phyloP scores from a whole-genome alignment of 1,139 yeast species.

The Suhomyces yuchorum region DNA sequence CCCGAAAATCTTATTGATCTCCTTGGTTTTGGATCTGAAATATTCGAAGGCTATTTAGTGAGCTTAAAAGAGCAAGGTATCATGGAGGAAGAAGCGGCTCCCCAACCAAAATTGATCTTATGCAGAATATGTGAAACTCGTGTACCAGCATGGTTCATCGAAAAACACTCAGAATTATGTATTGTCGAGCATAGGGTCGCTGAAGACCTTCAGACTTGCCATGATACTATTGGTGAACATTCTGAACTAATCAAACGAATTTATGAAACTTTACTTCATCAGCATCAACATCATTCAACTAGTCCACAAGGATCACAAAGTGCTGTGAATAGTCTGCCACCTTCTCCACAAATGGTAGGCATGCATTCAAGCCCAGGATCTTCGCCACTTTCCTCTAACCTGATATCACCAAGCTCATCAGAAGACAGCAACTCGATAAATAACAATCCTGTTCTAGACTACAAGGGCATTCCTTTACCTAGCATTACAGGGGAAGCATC shows the following conservation, averaged over 20 bases:
- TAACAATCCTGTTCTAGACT: slow-evolving; percentile 39
- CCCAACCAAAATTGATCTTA: slow-evolving; percentile 74
- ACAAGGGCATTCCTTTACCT: slow-evolving; percentile 61
- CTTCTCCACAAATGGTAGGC: slow-evolving; percentile 3
- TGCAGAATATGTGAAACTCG: slow-evolving; percentile 91
- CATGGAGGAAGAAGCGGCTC: slow-evolving; percentile 64
- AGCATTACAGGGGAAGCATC: slow-evolving; percentile 21
- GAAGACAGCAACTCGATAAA: slow-evolving; percentile 13
- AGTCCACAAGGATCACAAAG: slow-evolving; percentile 3
- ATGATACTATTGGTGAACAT: slow-evolving; percentile 79
- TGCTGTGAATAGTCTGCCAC: background rate
- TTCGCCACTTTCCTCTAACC: slow-evolving; percentile 23
- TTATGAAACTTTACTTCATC: slow-evolving; percentile 38
- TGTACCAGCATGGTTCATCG: slow-evolving; percentile 97
- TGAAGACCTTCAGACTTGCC: slow-evolving; percentile 75
- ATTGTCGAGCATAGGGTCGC: slow-evolving; percentile 81
- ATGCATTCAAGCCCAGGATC: slow-evolving; percentile 18
- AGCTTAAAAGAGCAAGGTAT: slow-evolving; percentile 62
- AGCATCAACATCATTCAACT: slow-evolving; percentile 19
- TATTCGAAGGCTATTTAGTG: slow-evolving; percentile 73
- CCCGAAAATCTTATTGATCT: slow-evolving; percentile 69
- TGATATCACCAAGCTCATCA: slow-evolving; percentile 20
- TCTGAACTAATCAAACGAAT: slow-evolving; percentile 52
- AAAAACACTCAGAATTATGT: slow-evolving; percentile 87
- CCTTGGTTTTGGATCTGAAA: slow-evolving; percentile 86